phyloP scores from a whole-genome alignment of 768 basidiomycete genomes.

The Tulasnella sp. region DNA sequence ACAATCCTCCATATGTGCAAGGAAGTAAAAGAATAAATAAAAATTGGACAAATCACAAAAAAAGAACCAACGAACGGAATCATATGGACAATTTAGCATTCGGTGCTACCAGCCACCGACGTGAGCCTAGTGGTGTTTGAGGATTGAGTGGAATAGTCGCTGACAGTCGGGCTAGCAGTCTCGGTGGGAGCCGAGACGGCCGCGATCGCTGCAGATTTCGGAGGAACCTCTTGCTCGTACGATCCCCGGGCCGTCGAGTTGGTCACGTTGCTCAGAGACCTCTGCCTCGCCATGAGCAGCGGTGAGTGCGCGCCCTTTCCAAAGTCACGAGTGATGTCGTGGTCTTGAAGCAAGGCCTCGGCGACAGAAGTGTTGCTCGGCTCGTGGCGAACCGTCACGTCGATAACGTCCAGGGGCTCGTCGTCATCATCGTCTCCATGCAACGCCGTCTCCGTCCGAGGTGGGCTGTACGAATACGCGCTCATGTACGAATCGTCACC shows the following conservation, averaged over 20 bases:
- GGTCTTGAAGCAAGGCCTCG: conserved; percentile 15
- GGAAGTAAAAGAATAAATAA: neutral
- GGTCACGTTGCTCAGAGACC: conserved; percentile 11
- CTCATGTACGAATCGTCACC: conserved; percentile 28
- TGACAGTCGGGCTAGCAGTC: conserved; percentile 23
- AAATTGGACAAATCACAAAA: neutral
- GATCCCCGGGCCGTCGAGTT: neutral
- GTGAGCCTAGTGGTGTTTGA: conserved; percentile 12
- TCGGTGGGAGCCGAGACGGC: neutral
- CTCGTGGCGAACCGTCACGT: neutral
- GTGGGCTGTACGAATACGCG: conserved; percentile 26
- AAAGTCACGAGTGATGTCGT: conserved; percentile 17
- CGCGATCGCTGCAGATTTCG: neutral
- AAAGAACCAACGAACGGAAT: neutral
- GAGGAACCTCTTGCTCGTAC: neutral
- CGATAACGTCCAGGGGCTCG: neutral
- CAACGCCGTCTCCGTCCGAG: neutral
- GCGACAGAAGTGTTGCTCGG: conserved; percentile 7
- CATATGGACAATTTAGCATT: conserved; percentile 7
- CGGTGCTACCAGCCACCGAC: conserved; percentile 5
- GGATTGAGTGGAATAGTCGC: conserved; percentile 23
- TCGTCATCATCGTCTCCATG: conserved; percentile 7
- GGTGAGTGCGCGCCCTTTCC: neutral
- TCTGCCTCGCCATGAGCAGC: neutral
- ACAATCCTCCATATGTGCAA: neutral